Base-by-base conservation (phyloP, 106 monocot genomes). In the Apostasia ramifera region DNA sequence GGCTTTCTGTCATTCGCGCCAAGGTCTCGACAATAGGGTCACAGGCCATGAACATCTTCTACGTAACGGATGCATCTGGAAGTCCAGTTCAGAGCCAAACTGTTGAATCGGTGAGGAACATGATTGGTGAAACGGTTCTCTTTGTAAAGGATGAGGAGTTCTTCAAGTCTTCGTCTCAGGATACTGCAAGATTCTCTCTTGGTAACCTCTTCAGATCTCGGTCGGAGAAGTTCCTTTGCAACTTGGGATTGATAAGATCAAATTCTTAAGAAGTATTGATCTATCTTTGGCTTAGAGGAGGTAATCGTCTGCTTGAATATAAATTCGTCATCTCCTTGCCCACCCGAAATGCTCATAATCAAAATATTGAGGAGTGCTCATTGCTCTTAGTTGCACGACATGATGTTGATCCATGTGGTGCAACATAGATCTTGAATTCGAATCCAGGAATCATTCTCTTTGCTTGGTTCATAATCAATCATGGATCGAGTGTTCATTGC, bases 1-100 rank as follows among this genome's bases (percentile, higher is more conserved):
- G 95, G 46, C 79, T 97, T 2, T 78, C 84, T 0, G 85, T 97
- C 5, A 74, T 76, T 2, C 78, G 73, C 5, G 97, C 92, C 1
- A 92, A 97, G 67, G 97, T 97, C 5, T 47, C 80, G 2, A 97
- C 97, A 1, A 73, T 79, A 40, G 84, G 84, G 8, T 73, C 82
- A 14, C 80, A 85, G 60, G 97, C 89, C 0, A 77, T 76, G 69
- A 92, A 97, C 59, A 81, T 83, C 26, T 97, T 97, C 81, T 97
- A 89, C 50, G 97, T 97, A 8, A 66, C 84, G 0, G 88, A 92
- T 56, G 78, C 92, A 8, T 85, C 89, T 0, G 89, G 97, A 3
- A 73, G 74, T 46, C 78, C 76, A 8, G 89, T 92, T 26, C 65
- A 74, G 62, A 60, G 75, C 59, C 63, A 73, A 6, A 85, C 67